These are phyloP conservation scores for Tagetes patula DNA, from an alignment of 129 eudicot species.

Conservation along the genomic window DNA sequence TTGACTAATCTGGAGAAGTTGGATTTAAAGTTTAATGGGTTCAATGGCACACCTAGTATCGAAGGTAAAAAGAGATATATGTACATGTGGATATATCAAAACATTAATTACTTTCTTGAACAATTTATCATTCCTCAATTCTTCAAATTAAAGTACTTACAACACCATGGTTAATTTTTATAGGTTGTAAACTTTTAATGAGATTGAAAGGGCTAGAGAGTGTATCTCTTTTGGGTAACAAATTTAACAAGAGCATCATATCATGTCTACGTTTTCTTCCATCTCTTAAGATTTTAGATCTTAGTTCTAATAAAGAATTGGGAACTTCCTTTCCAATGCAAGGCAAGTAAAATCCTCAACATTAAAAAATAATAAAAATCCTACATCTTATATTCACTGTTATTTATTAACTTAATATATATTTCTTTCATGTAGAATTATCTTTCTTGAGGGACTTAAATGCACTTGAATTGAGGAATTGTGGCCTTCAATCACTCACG, in stretches of 20 bases:
- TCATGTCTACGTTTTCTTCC: slow-evolving; percentile 2
- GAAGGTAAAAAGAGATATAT: not conserved
- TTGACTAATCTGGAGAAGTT: not conserved
- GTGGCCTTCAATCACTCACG: not conserved
- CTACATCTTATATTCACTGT: not conserved
- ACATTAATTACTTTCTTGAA: too few species aligned
- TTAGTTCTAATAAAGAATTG: not conserved
- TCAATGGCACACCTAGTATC: not conserved
- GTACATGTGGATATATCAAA: too few species aligned
- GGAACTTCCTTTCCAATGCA: not conserved
- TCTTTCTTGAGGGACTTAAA: slow-evolving; percentile 4
- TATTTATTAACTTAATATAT: not conserved
- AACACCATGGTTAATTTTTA: not conserved
- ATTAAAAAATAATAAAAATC: not conserved
- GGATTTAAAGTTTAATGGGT: not conserved
- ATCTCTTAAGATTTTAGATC: not conserved
- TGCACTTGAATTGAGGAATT: not conserved
- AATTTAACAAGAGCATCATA: not conserved
- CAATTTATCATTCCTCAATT: not conserved
- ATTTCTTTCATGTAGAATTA: not conserved
- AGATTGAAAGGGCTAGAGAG: not conserved
- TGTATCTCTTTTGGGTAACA: not conserved
- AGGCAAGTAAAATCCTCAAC: not conserved
- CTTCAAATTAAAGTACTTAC: not conserved
- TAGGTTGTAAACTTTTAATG: not conserved